Percentiles rank a stretch among this genome's conserved stretches.
phyloP scores from a whole-genome alignment of 345 rosid species.

The Streptanthus diversifolius region DNA sequence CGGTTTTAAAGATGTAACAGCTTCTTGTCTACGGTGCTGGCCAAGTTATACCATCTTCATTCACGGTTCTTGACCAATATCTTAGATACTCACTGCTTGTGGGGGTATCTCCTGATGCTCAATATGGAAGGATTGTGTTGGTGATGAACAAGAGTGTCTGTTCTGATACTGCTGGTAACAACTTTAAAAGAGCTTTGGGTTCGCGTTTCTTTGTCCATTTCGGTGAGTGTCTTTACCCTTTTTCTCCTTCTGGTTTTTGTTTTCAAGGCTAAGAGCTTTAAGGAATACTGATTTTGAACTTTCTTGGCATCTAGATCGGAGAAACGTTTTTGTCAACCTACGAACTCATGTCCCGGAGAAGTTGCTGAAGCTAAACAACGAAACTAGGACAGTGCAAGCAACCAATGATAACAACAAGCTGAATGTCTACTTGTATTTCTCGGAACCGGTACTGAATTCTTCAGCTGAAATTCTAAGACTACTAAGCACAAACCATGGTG shows the following conservation, averaged over 20 bases:
- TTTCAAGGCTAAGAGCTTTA: neutral
- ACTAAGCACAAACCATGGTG: slow-evolving; percentile 52
- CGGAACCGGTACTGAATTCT: slow-evolving; percentile 70
- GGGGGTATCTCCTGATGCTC: slow-evolving; percentile 48
- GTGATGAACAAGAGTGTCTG: slow-evolving; percentile 73
- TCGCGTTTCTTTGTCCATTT: slow-evolving; percentile 69
- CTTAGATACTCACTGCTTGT: slow-evolving; percentile 70
- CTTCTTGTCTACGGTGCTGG: slow-evolving; percentile 89
- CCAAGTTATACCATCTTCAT: slow-evolving; percentile 74
- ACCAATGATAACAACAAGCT: slow-evolving; percentile 57
- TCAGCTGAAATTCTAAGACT: slow-evolving; percentile 54
- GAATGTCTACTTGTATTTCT: slow-evolving; percentile 73
- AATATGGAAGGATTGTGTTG: slow-evolving; percentile 61
- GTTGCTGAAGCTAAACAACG: slow-evolving; percentile 54
- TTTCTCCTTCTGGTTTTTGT: neutral
- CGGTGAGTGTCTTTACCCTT: slow-evolving; percentile 48
- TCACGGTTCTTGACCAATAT: slow-evolving; percentile 49
- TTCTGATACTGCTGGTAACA: slow-evolving; percentile 72
- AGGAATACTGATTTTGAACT: neutral
- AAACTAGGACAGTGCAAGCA: slow-evolving; percentile 75
- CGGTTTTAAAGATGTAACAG: slow-evolving; percentile 41
- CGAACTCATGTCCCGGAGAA: slow-evolving; percentile 70
- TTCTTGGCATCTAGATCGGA: slow-evolving; percentile 51
- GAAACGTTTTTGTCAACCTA: slow-evolving; percentile 59
- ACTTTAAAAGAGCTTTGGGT: slow-evolving; percentile 55